Evolutionary conservation across 2,329 filamentous ascomycete species (phyloP), one percentile per base, ranked within the genome.

Genomic region (Botrytis sinoallii): DNA sequence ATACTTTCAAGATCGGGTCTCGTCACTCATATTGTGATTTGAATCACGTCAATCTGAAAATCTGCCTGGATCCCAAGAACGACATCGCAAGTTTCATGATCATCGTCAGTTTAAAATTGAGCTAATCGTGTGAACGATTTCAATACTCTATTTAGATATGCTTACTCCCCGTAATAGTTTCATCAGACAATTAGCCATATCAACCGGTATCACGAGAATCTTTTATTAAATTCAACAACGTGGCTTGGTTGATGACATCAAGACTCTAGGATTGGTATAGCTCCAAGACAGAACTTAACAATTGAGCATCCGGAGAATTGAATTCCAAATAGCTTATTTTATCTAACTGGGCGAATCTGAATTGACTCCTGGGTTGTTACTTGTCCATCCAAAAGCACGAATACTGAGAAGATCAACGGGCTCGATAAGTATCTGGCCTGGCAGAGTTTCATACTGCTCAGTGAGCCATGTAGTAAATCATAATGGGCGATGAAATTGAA

Each of bases 121-220:
- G 25, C 0, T 5, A n/a, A 7, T 6, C 7, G 12, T 5, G 10
- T 55, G 12, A 16, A 6, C 6, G 25, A 14, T 6, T 16, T n/a
- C 12, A 8, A n/a, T n/a, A n/a, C 12, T 55, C 7, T 16, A n/a
- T 8, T 8, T 16, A 3, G 14, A 29, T 55, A n/a, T 29, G 14
- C 6, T 29, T 29, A 29, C 48, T 16, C 25, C 48, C 10, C 22
- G 22, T 2, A 6, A n/a, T 29, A n/a, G n/a, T 8, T 8, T 29
- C 1, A 55, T 16, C 48, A 55, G 25, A 29, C n/a, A 1, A 29
- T 18, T 2, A 18, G 1, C 18, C 18, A 18, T 29, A 29, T 16
- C 52, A 16, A 55, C 14, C n/a, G 12, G n/a, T 4, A 3, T 29
- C n/a, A 55, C 52, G 12, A 55, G 4, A 14, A 29, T 55, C 52